A percentile compares a stretch with the other conserved stretches of the same genome.
phyloP scores from a whole-genome alignment of 2,329 filamentous ascomycete genomes.

The Phyllachora maydis region DNA sequence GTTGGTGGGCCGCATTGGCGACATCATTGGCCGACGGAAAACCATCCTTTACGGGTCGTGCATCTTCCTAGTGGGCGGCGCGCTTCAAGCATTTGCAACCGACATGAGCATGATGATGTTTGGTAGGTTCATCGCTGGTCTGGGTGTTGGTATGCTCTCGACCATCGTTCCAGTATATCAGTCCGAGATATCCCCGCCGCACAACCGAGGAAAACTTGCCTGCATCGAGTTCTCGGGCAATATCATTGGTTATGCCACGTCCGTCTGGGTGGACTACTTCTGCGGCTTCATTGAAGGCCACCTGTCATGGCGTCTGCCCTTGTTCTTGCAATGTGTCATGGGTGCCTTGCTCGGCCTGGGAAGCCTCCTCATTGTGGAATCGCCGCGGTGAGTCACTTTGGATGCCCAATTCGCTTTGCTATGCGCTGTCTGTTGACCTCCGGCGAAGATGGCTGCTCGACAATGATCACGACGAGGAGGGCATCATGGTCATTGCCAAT shows the following conservation, averaged over 20 bases:
- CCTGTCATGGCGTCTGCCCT: conserved; percentile 74
- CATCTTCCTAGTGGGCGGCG: conserved; percentile 71
- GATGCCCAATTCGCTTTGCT: conserved; percentile 1
- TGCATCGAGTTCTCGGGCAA: conserved; percentile 98
- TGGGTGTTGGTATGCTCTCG: conserved; percentile 74
- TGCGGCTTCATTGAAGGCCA: conserved; percentile 77
- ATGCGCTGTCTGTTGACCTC: too few species aligned
- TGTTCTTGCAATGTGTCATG: conserved; percentile 91
- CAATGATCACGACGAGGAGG: conserved; percentile 95
- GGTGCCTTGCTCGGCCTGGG: conserved; percentile 67
- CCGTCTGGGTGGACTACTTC: conserved; percentile 97
- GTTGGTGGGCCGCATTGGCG: conserved; percentile 69
- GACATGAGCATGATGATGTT: conserved; percentile 81
- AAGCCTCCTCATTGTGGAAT: conserved; percentile 88
- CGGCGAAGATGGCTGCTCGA: conserved; percentile 71
- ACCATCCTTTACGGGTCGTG: conserved; percentile 89
- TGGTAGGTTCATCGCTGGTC: conserved; percentile 64
- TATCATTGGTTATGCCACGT: conserved; percentile 85
- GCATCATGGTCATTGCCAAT: conserved; percentile 95
- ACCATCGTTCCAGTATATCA: conserved; percentile 90
- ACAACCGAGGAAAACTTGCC: conserved; percentile 85
- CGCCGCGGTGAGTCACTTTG: conserved; percentile 45
- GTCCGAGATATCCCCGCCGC: conserved; percentile 86
- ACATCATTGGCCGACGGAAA: conserved; percentile 71
- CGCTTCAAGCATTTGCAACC: conserved; percentile 60